Conservation (phyloP, 2,329 filamentous ascomycete genomes). For the Verticillium nubilum region DNA sequence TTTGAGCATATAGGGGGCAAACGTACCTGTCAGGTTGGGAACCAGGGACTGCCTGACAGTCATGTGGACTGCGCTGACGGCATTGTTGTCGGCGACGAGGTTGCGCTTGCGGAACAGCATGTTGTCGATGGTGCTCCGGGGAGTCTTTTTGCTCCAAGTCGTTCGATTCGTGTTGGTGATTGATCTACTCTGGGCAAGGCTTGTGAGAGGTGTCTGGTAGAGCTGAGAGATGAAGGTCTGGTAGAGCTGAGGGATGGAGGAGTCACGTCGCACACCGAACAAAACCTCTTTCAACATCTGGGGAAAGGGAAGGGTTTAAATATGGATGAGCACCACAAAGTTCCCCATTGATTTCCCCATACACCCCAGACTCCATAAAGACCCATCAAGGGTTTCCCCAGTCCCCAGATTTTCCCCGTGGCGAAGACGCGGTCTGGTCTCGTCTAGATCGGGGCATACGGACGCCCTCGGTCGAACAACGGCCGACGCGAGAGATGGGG, state of each 20-base stretch:
- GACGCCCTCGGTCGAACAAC: neutral
- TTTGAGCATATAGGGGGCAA: conserved; percentile 2
- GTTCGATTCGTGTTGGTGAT: neutral
- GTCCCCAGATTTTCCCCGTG: neutral
- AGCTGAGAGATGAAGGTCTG: no score
- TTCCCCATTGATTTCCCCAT: neutral
- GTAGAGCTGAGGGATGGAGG: neutral
- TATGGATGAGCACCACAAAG: neutral
- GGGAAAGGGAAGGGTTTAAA: neutral
- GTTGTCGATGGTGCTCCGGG: neutral
- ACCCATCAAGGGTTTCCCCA: neutral
- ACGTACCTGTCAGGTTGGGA: conserved; percentile 19
- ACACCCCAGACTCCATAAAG: neutral
- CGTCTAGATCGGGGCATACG: neutral
- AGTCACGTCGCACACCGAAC: neutral
- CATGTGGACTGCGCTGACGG: conserved; percentile 24
- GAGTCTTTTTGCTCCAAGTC: neutral
- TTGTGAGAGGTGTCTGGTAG: no score
- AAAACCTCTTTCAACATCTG: neutral
- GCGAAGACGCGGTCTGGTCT: neutral
- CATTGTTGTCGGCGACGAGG: conserved; percentile 25
- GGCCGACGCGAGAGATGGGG: neutral
- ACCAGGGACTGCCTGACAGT: conserved; percentile 26
- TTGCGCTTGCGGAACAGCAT: conserved; percentile 26
- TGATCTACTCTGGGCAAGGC: no score